Percentiles rank a stretch among this genome's conserved stretches.
Evolutionary conservation across 1,139 yeast genomes (phyloP).

Genomic region (Diutina ranongensis): DNA sequence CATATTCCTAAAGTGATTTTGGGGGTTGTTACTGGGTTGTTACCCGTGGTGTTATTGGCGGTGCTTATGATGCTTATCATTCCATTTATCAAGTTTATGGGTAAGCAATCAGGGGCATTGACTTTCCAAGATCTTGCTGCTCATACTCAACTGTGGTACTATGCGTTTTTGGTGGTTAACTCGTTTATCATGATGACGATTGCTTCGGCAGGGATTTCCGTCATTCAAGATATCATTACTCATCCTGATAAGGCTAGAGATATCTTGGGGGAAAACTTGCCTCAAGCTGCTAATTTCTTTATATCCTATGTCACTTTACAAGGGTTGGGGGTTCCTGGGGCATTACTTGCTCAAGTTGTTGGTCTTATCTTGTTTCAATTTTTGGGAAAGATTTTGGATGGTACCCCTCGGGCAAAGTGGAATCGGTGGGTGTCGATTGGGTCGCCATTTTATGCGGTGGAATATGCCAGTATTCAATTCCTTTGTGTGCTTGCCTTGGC

Average conservation of each 20-base stretch:
- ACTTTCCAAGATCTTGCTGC: constrained; percentile 64
- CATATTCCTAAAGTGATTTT: constrained; percentile 45
- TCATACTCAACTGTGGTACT: constrained; percentile 78
- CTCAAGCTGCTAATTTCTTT: constrained; percentile 65
- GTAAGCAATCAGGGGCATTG: constrained; percentile 58
- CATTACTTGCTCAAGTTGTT: constrained; percentile 29
- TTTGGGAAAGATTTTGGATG: constrained; percentile 34
- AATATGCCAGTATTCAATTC: constrained; percentile 30
- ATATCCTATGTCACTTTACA: constrained; percentile 38
- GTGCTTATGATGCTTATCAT: constrained; percentile 70
- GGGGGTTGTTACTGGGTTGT: constrained; percentile 64
- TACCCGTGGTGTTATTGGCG: constrained; percentile 61
- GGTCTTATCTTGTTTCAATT: constrained; percentile 34
- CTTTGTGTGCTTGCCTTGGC: constrained; percentile 27
- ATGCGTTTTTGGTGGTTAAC: constrained; percentile 82
- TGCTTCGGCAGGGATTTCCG: constrained; percentile 66
- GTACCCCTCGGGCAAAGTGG: constrained; percentile 36
- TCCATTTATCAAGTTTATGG: constrained; percentile 56
- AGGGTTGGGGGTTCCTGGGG: constrained; percentile 31
- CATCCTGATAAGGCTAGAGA: constrained; percentile 46
- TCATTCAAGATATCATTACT: constrained; percentile 47
- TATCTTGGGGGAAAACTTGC: constrained; percentile 47
- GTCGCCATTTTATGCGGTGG: constrained; percentile 29
- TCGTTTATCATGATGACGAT: constrained; percentile 72
- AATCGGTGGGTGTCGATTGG: constrained; percentile 30